A percentile compares a stretch with the other conserved stretches of the same genome.
Conservation (phyloP, 805 yeast species). For the Ogataea ramenticola region DNA sequence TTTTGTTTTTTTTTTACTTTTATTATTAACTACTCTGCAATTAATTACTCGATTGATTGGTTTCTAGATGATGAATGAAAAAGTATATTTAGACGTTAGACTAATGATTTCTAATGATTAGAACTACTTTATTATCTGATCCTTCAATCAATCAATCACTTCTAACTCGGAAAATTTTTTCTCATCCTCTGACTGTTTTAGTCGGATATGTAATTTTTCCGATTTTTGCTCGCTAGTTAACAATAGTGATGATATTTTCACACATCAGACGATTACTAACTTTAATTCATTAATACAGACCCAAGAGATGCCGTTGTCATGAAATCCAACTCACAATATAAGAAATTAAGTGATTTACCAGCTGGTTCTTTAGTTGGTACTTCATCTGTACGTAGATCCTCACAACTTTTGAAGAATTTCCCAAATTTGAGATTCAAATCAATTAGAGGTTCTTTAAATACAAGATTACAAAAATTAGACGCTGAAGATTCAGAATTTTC, state of each 20-base stretch:
- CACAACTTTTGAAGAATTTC: slow-evolving; percentile 73
- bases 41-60: no score
- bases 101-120: slow-evolving; percentile 17
- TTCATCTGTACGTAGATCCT: slow-evolving; percentile 87
- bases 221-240: no score
- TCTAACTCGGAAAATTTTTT: background rate
- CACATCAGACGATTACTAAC: no score
- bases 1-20: background rate
- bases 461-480: slow-evolving; percentile 78
- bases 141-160: background rate
- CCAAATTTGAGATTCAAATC: slow-evolving; percentile 77
- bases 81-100: slow-evolving; percentile 30
- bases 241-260: no score
- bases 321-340: slow-evolving; percentile 58
- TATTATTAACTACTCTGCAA: background rate
- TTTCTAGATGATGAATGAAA: slow-evolving; percentile 20
- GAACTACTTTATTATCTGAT: background rate
- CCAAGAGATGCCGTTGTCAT: slow-evolving; percentile 90
- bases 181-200: no score
- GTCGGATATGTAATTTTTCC: no score
- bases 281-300: slow-evolving; percentile 33
- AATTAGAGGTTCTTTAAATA: slow-evolving; percentile 78
- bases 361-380: slow-evolving; percentile 87
- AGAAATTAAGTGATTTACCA: slow-evolving; percentile 67
- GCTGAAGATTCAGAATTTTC: slow-evolving; percentile 46